phyloP scores from a whole-genome alignment of 75 land plant genomes.

The Azolla pinnata region DNA sequence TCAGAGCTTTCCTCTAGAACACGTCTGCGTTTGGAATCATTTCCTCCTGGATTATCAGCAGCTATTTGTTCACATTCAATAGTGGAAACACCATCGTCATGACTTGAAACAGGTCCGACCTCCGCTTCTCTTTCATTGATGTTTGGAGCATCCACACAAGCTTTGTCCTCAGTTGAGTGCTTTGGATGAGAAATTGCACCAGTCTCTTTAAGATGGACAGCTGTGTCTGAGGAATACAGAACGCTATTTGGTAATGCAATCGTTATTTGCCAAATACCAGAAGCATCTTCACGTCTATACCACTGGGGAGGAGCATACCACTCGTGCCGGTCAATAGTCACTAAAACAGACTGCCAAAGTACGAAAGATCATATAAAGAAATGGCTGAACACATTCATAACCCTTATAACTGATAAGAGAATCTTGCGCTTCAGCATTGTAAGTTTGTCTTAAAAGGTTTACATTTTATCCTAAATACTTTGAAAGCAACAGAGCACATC shows the following conservation, averaged over 20 bases:
- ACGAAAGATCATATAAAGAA: too few species aligned
- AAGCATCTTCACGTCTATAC: constrained; percentile 66
- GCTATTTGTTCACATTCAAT: constrained; percentile 18
- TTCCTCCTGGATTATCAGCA: constrained; percentile 14
- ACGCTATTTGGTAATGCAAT: constrained; percentile 33
- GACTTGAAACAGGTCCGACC: too few species aligned
- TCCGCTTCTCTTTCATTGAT: constrained; percentile 13
- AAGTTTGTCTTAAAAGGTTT: too few species aligned
- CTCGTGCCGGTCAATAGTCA: constrained; percentile 89
- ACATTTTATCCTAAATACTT: too few species aligned
- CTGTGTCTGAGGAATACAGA: constrained; percentile 8
- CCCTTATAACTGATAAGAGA: too few species aligned
- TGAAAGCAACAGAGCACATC: too few species aligned
- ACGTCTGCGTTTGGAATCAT: constrained; percentile 41
- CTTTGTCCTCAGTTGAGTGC: too few species aligned
- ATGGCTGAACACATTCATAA: too few species aligned
- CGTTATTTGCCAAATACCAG: constrained; percentile 62
- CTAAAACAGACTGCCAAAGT: constrained; percentile 73
- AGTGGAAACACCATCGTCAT: too few species aligned
- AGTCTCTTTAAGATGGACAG: constrained; percentile 6
- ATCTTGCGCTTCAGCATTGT: too few species aligned
- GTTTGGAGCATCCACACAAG: not conserved
- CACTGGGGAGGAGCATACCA: constrained; percentile 89
- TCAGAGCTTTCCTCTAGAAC: constrained; percentile 35
- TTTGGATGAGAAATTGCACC: too few species aligned